Conservation (phyloP, 345 rosid genomes). For the Eucalyptus curtisii region DNA sequence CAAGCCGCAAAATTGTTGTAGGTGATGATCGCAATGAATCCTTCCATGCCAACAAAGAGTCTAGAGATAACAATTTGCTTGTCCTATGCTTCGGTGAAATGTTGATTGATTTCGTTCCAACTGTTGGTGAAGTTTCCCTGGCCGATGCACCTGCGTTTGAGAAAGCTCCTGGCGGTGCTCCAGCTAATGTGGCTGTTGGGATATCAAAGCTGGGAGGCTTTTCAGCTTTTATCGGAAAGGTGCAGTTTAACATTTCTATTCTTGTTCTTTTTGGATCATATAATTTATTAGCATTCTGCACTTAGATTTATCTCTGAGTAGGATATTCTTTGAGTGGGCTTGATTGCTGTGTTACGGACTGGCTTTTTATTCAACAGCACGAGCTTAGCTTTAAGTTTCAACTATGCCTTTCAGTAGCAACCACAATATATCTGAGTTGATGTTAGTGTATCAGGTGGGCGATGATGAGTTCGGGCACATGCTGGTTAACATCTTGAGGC, state of each 20-base stretch:
- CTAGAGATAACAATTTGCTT: conserved; percentile 3
- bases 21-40: not conserved
- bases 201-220: conserved; percentile 81
- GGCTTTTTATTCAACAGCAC: not conserved
- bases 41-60: not conserved
- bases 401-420: not conserved
- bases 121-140: conserved; percentile 72
- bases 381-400: not conserved
- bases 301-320: not conserved
- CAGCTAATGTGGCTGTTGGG: conserved; percentile 96
- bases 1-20: not conserved
- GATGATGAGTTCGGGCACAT: conserved; percentile 63
- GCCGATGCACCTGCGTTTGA: conserved; percentile 91
- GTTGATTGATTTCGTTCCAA: conserved; percentile 91
- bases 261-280: not conserved
- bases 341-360: not conserved
- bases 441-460: conserved; percentile 18
- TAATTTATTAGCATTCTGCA: not conserved
- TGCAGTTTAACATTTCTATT: conserved; percentile 1
- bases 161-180: conserved; percentile 99
- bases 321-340: not conserved
- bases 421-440: not conserved
- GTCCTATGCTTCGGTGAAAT: conserved; percentile 90
- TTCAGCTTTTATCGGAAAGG: conserved; percentile 96
- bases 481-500: conserved; percentile 39